phyloP scores from a whole-genome alignment of 2,329 filamentous ascomycete species.

The Alternaria arbusti region DNA sequence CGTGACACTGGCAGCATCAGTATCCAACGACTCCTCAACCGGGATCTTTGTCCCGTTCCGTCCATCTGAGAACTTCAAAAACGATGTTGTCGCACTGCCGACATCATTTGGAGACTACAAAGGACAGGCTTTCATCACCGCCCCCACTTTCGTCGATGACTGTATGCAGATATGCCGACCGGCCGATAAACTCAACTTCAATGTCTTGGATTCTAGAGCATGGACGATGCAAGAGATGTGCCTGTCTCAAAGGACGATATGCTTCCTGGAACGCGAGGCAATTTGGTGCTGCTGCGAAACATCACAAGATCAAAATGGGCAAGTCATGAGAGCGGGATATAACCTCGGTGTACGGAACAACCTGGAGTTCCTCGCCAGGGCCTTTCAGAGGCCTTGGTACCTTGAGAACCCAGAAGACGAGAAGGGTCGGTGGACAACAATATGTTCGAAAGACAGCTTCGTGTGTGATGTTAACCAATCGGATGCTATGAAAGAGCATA shows the following conservation, averaged over 20 bases:
- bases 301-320: background rate
- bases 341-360: too few species aligned
- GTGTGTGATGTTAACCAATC: accelerated
- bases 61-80: background rate
- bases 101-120: background rate
- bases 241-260: background rate
- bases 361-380: background rate
- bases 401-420: background rate
- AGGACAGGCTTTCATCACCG: background rate
- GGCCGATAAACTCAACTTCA: too few species aligned
- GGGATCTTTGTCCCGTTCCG: background rate
- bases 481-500: accelerated
- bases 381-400: accelerated
- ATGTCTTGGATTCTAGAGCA: background rate
- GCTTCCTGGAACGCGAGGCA: background rate
- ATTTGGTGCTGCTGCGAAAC: background rate
- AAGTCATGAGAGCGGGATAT: background rate
- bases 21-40: background rate
- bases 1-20: background rate
- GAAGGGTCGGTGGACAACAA: too few species aligned
- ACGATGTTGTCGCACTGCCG: background rate
- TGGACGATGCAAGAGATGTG: background rate
- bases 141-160: background rate
- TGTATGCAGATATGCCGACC: too few species aligned
- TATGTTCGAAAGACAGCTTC: background rate